Evolutionary conservation across 2,329 filamentous ascomycete genomes (phyloP).

Genomic region (Ceratocystis albifundus): DNA sequence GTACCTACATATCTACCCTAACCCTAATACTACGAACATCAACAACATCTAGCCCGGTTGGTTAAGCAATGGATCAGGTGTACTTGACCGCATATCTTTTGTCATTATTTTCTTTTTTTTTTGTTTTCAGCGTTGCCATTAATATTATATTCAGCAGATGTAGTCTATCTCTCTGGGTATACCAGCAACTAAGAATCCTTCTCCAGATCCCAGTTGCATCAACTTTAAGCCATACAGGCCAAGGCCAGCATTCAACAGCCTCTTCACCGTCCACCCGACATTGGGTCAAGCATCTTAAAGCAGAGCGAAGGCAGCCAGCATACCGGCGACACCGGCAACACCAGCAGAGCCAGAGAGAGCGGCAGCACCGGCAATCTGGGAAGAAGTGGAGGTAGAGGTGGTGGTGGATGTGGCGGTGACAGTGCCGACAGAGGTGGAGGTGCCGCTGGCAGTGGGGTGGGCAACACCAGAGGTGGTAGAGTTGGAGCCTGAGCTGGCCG

Average conservation of each 20-base stretch:
- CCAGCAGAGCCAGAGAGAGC: constrained; percentile 8
- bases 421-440: neutral
- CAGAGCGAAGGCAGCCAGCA: constrained; percentile 20
- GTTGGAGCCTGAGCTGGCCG: constrained; percentile 5
- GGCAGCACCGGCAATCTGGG: neutral
- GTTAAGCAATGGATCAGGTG: neutral
- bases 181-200: neutral
- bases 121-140: neutral
- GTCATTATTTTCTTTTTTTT: too few relatives aligned
- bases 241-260: neutral
- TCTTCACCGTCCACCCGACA: neutral
- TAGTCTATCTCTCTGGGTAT: constrained; percentile 10
- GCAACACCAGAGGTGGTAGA: constrained; percentile 2
- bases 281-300: constrained; percentile 12
- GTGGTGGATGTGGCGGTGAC: neutral
- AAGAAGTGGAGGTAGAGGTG: constrained; percentile 1
- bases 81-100: too few relatives aligned
- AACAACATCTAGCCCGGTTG: too few relatives aligned
- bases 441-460: neutral
- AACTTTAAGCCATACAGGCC: neutral
- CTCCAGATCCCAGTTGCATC: neutral
- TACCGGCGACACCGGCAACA: constrained; percentile 18
- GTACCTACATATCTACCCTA: too few relatives aligned
- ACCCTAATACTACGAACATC: too few relatives aligned
- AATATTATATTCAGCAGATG: constrained; percentile 12